Conservation (phyloP, 768 basidiomycete species). For the Boletus pseudo-olivaceus region DNA sequence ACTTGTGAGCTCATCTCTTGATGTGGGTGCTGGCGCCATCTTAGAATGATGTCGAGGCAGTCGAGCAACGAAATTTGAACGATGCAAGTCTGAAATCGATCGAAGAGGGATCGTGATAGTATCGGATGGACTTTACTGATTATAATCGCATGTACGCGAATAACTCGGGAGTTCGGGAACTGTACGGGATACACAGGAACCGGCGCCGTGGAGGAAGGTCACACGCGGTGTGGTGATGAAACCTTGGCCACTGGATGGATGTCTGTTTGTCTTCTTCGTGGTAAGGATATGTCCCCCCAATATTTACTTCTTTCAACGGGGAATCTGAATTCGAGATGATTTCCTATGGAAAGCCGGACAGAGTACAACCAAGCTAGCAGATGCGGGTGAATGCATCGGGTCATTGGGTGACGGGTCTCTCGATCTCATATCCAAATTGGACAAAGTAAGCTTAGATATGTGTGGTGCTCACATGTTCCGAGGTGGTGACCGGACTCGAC, state of each 20-base stretch:
- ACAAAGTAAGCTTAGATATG: background rate
- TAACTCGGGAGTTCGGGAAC: background rate
- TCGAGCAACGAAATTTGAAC: background rate
- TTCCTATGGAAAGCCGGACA: too few relatives aligned
- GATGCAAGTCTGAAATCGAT: background rate
- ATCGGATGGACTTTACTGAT: background rate
- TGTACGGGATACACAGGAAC: background rate
- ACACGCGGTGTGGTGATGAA: background rate
- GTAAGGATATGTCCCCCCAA: background rate
- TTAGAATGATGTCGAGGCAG: background rate
- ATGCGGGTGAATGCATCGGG: background rate
- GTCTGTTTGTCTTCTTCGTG: background rate
- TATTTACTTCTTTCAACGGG: too few relatives aligned
- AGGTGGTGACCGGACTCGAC: background rate
- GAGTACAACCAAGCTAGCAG: background rate
- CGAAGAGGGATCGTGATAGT: background rate
- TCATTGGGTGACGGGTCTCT: background rate
- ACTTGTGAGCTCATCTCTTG: conserved; percentile 26
- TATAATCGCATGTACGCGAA: background rate
- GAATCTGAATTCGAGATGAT: too few relatives aligned
- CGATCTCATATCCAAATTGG: background rate
- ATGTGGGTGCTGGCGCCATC: conserved; percentile 7
- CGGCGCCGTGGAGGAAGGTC: background rate
- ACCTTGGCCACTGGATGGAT: background rate
- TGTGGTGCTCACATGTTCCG: background rate